Conservation (phyloP, 1,284 basidiomycete species). For the Leccinum pachyderme region DNA sequence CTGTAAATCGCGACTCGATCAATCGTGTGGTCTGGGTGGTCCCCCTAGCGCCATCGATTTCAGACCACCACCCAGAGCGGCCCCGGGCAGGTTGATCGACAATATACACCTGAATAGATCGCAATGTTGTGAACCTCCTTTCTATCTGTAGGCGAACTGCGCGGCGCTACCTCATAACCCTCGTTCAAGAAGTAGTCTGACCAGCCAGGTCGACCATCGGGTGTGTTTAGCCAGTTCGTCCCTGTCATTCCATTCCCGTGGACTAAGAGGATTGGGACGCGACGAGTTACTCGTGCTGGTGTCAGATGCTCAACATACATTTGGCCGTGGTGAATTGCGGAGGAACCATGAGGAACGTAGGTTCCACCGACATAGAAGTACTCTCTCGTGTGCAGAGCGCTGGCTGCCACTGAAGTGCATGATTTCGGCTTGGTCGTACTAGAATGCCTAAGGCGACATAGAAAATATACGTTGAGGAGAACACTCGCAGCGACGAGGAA, state of each 20-base stretch:
- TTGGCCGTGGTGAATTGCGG: slow-evolving; percentile 39
- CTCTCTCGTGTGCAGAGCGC: slow-evolving; percentile 38
- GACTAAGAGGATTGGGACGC: slow-evolving; percentile 43
- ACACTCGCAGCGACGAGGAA: slow-evolving; percentile 17
- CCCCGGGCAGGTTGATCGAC: slow-evolving; percentile 51
- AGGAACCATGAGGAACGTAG: slow-evolving; percentile 33
- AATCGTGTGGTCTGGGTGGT: slow-evolving; percentile 30
- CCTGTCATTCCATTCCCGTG: slow-evolving; percentile 51
- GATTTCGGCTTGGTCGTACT: slow-evolving; percentile 2
- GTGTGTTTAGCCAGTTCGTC: slow-evolving; percentile 47
- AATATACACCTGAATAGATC: slow-evolving; percentile 41
- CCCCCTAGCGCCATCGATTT: slow-evolving; percentile 38
- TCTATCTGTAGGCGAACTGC: background rate
- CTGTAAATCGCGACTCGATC: slow-evolving; percentile 46
- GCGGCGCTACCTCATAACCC: slow-evolving; percentile 42
- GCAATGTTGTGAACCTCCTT: background rate
- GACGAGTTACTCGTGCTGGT: slow-evolving; percentile 38
- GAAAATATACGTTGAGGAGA: slow-evolving; percentile 21
- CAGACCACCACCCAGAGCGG: slow-evolving; percentile 46
- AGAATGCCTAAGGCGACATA: slow-evolving; percentile 8
- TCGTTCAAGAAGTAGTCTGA: slow-evolving; percentile 46
- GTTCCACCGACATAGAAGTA: slow-evolving; percentile 47
- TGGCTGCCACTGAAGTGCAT: slow-evolving; percentile 3
- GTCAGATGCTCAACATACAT: slow-evolving; percentile 50
- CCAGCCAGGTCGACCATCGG: slow-evolving; percentile 50